A percentile compares a stretch with the other conserved stretches of the same genome.
phyloP scores from a whole-genome alignment of 768 basidiomycete genomes.

The Xerocomellus dryophilus region DNA sequence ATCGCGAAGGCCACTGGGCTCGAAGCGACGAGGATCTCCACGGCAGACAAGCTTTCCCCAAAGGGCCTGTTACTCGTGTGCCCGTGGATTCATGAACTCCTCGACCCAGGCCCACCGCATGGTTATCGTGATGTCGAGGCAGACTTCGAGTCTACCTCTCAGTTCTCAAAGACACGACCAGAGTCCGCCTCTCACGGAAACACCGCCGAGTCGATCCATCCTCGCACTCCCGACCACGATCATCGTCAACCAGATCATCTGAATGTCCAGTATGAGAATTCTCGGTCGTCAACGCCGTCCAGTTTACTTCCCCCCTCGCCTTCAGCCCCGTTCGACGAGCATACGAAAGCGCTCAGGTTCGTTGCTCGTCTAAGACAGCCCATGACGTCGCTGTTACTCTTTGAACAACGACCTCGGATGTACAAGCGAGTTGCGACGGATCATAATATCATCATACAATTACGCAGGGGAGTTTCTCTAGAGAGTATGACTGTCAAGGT shows the following conservation, averaged over 20 bases:
- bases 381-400: slow-evolving; percentile 5
- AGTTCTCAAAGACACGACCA: not conserved
- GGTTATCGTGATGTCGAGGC: not conserved
- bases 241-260: not conserved
- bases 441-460: not conserved
- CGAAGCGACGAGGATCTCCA: not conserved
- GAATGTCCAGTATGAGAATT: not conserved
- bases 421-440: slow-evolving; percentile 23
- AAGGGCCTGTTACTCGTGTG: slow-evolving; percentile 3
- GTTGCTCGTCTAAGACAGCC: slow-evolving; percentile 1
- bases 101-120: not conserved
- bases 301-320: not conserved
- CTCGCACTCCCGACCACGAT: not conserved
- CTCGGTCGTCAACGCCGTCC: not conserved
- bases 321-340: not conserved
- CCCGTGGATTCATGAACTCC: slow-evolving; percentile 12
- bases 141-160: not conserved
- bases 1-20: not conserved
- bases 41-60: not conserved
- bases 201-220: not conserved
- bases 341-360: not conserved
- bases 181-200: not conserved
- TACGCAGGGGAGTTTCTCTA: not conserved
- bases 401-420: not conserved
- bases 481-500: not conserved